These are phyloP conservation scores for Kurtzmaniella quercitrusa DNA, from an alignment of 1,139 yeast species.

Conservation along the genomic window DNA sequence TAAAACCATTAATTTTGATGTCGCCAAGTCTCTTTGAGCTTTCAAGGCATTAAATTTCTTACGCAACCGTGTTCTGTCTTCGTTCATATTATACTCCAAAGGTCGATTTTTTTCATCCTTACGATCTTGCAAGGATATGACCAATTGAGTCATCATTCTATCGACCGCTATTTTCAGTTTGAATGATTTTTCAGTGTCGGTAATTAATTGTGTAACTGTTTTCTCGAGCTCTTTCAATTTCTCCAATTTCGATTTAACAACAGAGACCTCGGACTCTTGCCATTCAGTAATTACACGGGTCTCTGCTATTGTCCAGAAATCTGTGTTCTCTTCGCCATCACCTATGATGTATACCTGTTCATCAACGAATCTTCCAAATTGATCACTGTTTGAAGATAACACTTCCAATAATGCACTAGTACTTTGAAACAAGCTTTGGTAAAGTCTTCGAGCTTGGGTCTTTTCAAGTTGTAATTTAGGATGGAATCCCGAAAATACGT, in stretches of 20 bases:
- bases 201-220: conserved; percentile 3
- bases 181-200: conserved; percentile 12
- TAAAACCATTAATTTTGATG: conserved; percentile 21
- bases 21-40: conserved; percentile 17
- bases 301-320: background rate
- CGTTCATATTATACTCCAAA: conserved; percentile 16
- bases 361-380: conserved; percentile 6
- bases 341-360: background rate
- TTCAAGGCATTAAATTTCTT: conserved; percentile 16
- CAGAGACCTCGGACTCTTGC: conserved; percentile 1
- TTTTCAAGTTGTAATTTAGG: background rate
- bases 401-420: background rate
- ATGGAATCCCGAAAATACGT: background rate
- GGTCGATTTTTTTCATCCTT: conserved; percentile 15
- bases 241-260: background rate
- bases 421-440: background rate
- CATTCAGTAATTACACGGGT: conserved; percentile 1
- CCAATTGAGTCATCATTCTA: conserved; percentile 16
- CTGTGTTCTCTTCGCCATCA: background rate
- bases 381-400: background rate
- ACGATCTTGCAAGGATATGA: conserved; percentile 9
- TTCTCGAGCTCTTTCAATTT: conserved; percentile 5
- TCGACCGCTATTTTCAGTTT: conserved; percentile 15
- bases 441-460: background rate
- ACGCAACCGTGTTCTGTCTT: conserved; percentile 13